Percentiles rank a stretch among this genome's conserved stretches.
phyloP scores from a whole-genome alignment of 2,329 filamentous ascomycete genomes.

The Epichloe scottii region DNA sequence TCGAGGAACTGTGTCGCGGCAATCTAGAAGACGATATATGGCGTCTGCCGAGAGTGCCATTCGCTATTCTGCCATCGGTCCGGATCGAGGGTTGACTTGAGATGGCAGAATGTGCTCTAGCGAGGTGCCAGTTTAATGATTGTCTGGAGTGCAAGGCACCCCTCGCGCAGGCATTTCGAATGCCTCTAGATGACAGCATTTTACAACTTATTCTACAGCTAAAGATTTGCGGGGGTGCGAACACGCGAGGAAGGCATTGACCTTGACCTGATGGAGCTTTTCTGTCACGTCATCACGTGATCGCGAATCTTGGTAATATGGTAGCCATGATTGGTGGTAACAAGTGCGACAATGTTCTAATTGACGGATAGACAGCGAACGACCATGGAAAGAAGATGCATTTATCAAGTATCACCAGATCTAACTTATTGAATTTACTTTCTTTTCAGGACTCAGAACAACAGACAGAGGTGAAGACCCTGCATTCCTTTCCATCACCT shows the following conservation, averaged over 20 bases:
- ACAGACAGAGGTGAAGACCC: too few relatives aligned
- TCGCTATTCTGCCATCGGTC: neutral
- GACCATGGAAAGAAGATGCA: too few relatives aligned
- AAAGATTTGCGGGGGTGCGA: slow-evolving; percentile 3
- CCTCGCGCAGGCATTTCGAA: slow-evolving; percentile 21
- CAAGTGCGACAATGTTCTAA: neutral
- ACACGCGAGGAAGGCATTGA: neutral
- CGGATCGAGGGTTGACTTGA: neutral
- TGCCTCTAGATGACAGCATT: slow-evolving; percentile 24
- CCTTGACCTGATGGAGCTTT: slow-evolving; percentile 11
- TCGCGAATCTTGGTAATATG: slow-evolving; percentile 5
- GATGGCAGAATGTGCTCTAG: neutral
- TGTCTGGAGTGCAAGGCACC: slow-evolving; percentile 12
- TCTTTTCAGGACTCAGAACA: too few relatives aligned
- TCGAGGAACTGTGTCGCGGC: slow-evolving; percentile 11
- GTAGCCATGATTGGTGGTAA: slow-evolving; percentile 7
- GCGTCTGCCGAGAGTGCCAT: slow-evolving; percentile 7
- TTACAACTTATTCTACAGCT: slow-evolving; percentile 8
- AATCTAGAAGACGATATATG: slow-evolving; percentile 18
- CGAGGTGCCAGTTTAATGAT: neutral
- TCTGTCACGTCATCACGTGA: slow-evolving; percentile 19
- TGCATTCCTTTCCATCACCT: too few relatives aligned
- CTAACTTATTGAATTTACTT: too few relatives aligned
- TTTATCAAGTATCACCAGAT: too few relatives aligned
- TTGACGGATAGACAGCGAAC: too few relatives aligned